Evolutionary conservation across 169 alveolate genomes (phyloP).

Genomic region (Cryptosporidium viatorum): DNA sequence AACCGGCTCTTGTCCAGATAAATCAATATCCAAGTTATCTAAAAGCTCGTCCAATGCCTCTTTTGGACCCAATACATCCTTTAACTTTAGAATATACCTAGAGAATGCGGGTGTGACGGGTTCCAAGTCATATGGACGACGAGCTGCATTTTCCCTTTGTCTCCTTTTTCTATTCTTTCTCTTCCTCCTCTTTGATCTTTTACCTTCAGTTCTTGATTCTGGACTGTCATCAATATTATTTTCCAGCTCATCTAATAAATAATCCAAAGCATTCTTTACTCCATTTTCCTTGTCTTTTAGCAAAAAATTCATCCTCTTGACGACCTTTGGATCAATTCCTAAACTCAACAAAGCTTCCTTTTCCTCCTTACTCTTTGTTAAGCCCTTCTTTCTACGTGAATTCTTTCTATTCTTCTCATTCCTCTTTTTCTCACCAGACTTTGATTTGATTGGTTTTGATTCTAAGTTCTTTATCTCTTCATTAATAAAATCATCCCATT

Average conservation of each 20-base stretch:
- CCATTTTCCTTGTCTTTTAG: constrained; percentile 53
- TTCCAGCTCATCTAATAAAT: constrained; percentile 40
- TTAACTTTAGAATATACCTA: constrained; percentile 42
- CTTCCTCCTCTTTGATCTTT: constrained; percentile 9
- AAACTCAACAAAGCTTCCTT: constrained; percentile 5
- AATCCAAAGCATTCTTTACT: constrained; percentile 49
- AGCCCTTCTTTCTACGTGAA: constrained; percentile 5
- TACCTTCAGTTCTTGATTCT: background rate
- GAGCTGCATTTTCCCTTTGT: background rate
- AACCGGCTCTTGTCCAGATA: constrained; percentile 6
- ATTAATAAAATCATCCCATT: constrained; percentile 49
- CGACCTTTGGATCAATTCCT: constrained; percentile 36
- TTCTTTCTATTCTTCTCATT: background rate
- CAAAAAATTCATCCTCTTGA: constrained; percentile 21
- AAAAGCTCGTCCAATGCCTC: constrained; percentile 68
- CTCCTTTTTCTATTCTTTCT: constrained; percentile 11
- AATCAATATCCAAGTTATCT: constrained; percentile 26
- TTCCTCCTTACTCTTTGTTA: constrained; percentile 27
- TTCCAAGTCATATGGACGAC: constrained; percentile 62
- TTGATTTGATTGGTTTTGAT: background rate
- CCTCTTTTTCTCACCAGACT: background rate
- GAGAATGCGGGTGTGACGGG: constrained; percentile 60
- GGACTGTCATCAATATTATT: background rate
- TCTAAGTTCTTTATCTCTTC: constrained; percentile 4
- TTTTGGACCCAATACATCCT: constrained; percentile 55